Base-by-base conservation (phyloP, 805 yeast genomes). In the Metschnikowia lunata region DNA sequence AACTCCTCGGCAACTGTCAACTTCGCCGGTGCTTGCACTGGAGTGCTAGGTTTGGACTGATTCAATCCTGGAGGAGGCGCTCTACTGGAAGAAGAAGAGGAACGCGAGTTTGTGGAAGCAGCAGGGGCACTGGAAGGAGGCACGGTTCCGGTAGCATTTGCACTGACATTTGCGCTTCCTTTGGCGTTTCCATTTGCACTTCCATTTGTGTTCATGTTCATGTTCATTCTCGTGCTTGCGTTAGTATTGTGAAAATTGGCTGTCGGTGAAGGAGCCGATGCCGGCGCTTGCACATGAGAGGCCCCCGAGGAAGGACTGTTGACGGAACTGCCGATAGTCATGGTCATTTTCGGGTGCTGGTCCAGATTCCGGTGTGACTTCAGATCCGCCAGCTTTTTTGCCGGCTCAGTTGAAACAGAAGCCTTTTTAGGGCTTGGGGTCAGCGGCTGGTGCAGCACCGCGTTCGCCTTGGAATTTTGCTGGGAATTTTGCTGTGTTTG, bases 21-120 rank as follows among this genome's bases (percentile, higher is more conserved):
- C 34, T 39, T 42, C 30, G 42, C 40, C 26, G 15, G 39, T 18
- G 23, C 5, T 18, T 18, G 23, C 29, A 39, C 38, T 2, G 57
- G 57, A 8, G 50, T 52, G 23, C 45, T 36, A 7, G 55, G 50
- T 28, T 52, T 52, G 23, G 49, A 41, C 30, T 40, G 44, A 36
- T 35, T 44, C 35, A 52, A 42, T 7, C 57, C 57, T 2, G 57
- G 57, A 10, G 57, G 57, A 7, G 56, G 56, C 13, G 55, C 56
- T 12, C 52, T 32, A 31, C 34, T 30, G 37, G 43, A 38, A 12
- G 31, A 11, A 29, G 31, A 29, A 4, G 27, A 30, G 37, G 31
- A 14, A 29, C 31, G 10, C 13, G 30, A n/a, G 8, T n/a, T 5
- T 26, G 33, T 26, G 34, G 26, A 26, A 7, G 27, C 32, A 9